Evolutionary conservation across 2,329 filamentous ascomycete species (phyloP), one percentile per base, ranked within the genome.

Genomic region (Fusarium praegraminearum): DNA sequence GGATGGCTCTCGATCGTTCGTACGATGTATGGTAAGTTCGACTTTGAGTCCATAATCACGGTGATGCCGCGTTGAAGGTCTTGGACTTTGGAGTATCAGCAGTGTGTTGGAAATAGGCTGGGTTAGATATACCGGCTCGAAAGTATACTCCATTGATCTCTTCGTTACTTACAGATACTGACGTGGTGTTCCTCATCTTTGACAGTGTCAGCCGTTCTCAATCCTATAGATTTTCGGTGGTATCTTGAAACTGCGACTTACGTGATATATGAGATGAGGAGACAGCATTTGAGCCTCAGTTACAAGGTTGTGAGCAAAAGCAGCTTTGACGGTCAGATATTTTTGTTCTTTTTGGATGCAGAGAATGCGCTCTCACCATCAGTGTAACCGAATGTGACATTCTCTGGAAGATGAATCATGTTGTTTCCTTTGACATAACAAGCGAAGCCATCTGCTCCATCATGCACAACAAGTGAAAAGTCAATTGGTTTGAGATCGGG

Each of bases 351-450:
- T 30, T 30, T 12, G 11, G 0, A 12, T 30, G 0, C 28, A 12
- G 28, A 5, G 28, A 30, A 0, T 30, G 28, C 11, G 28, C 4
- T 18, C 13, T 24, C 15, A 71, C 68, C 2, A 30, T 71, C 68
- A 7, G 49, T 51, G 2, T 59, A 71, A 12, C 67, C 64, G 12
- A 60, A 57, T 16, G 67, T 47, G 2, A 46, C 7, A 16, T 62
- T 32, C 2, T 24, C 26, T 0, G 60, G 50, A 0, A 69, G 43
- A 36, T 50, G 62, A 11, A 71, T 65, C 30, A 69, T 22, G 26
- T 71, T 69, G 11, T 71, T 71, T 5, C 67, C 64, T 0, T 52
- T 47, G 0, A 71, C 46, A 12, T 41, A 71, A 33, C 68, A 71
- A 2, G 68, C 68, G n/a, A 47, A 69, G 2, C 54, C 44, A 36